phyloP scores from a whole-genome alignment of 306 rosid genomes.

The Alnus rubra region DNA sequence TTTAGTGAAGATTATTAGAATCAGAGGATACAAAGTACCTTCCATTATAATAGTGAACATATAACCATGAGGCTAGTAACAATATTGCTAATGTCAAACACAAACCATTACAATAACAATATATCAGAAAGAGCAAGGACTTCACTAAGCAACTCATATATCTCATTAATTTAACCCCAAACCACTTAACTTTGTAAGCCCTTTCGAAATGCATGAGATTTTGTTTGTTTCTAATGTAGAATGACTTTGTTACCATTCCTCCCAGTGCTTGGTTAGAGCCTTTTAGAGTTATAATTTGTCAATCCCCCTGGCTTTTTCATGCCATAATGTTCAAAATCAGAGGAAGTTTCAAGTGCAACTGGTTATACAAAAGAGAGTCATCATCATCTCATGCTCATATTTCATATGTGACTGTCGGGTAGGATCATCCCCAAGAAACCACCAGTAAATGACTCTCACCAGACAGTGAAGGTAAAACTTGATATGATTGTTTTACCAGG shows the following conservation, averaged over 20 bases:
- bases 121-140: background rate
- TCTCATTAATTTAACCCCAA: background rate
- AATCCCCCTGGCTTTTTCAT: background rate
- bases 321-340: background rate
- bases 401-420: background rate
- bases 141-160: background rate
- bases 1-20: conserved; percentile 15
- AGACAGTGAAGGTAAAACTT: background rate
- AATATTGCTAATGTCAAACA: background rate
- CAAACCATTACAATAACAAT: background rate
- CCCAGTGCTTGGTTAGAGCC: background rate
- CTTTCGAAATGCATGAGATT: background rate
- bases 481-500: background rate
- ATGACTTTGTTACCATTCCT: background rate
- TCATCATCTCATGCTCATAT: background rate
- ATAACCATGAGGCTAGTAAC: background rate
- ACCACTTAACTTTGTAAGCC: background rate
- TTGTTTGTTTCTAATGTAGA: background rate
- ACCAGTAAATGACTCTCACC: background rate
- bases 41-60: conserved; percentile 12
- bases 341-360: background rate
- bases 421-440: background rate
- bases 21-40: conserved; percentile 19
- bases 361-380: background rate
- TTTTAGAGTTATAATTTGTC: background rate